Evolutionary conservation across 331 rosid genomes (phyloP).

Genomic region (Pyrus hybrid): DNA sequence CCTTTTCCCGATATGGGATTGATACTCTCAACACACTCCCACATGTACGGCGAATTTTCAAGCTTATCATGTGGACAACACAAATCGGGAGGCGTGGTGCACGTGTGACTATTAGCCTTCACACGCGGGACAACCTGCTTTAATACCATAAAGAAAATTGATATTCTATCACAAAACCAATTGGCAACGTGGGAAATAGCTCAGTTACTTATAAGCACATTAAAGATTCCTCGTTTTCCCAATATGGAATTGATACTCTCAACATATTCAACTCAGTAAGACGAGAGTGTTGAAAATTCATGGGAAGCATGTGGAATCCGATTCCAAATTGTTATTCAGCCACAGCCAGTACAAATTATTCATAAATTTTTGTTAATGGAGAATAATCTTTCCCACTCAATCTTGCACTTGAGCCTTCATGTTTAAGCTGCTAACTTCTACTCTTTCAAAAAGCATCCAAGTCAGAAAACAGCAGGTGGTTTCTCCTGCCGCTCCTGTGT

Average conservation of each 20-base stretch:
- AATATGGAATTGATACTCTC: not conserved
- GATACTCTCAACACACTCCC: no score
- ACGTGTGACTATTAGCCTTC: no score
- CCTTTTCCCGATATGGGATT: no score
- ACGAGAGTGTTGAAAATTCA: not conserved
- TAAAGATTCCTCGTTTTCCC: no score
- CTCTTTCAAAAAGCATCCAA: not conserved
- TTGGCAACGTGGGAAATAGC: no score
- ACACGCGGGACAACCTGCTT: no score
- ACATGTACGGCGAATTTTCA: no score
- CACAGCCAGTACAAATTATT: slow-evolving; percentile 9
- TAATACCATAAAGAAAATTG: no score
- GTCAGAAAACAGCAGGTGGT: not conserved
- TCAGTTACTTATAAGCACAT: no score
- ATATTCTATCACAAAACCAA: no score
- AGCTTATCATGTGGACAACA: no score
- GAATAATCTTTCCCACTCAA: slow-evolving; percentile 26
- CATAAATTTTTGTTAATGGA: slow-evolving; percentile 26
- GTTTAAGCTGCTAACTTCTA: slow-evolving; percentile 16
- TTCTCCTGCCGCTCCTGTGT: not conserved
- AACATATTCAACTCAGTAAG: not conserved
- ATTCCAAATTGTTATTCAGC: slow-evolving; percentile 31
- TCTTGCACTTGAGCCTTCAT: slow-evolving; percentile 14
- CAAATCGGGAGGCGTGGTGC: no score
- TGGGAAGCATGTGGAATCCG: slow-evolving; percentile 33